phyloP scores from a whole-genome alignment of 106 monocot genomes.

The Apostasia ramifera region DNA sequence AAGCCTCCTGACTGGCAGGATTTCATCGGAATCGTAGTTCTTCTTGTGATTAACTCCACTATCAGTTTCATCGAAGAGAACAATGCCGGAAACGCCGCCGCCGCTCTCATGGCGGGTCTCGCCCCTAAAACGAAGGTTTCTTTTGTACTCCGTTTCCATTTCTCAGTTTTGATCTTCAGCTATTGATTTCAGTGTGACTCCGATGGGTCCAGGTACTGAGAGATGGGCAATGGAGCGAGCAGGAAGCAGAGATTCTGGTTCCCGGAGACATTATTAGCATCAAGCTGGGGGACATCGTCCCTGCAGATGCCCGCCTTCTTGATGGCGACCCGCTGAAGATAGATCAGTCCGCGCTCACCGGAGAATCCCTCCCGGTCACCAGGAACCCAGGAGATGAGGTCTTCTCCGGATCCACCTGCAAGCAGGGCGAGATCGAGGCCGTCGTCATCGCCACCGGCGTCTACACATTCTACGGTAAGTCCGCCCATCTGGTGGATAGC shows the following conservation, averaged over 20 bases:
- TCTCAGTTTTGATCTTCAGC: too few species aligned
- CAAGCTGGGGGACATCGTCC: not conserved
- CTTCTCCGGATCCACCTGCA: slow-evolving; percentile 1
- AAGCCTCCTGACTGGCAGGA: slow-evolving; percentile 20
- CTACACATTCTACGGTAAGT: not conserved
- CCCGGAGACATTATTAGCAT: not conserved
- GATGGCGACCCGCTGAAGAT: not conserved
- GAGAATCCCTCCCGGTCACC: not conserved
- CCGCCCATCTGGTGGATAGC: not conserved
- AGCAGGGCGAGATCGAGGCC: slow-evolving; percentile 5
- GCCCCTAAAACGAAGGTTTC: not conserved
- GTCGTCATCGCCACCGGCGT: not conserved
- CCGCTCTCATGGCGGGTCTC: not conserved
- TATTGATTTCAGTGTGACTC: too few species aligned
- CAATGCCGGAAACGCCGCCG: not conserved
- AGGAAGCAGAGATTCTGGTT: not conserved
- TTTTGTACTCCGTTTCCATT: too few species aligned
- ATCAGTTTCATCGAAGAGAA: too few species aligned
- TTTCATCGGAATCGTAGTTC: too few species aligned
- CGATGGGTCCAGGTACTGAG: not conserved
- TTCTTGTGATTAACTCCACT: too few species aligned
- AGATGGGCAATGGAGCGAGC: not conserved
- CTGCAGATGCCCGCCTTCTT: not conserved
- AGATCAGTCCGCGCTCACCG: not conserved
- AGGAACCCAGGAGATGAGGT: slow-evolving; percentile 1